Conservation (phyloP, 2,329 filamentous ascomycete species). For the Penicillium frequentans region DNA sequence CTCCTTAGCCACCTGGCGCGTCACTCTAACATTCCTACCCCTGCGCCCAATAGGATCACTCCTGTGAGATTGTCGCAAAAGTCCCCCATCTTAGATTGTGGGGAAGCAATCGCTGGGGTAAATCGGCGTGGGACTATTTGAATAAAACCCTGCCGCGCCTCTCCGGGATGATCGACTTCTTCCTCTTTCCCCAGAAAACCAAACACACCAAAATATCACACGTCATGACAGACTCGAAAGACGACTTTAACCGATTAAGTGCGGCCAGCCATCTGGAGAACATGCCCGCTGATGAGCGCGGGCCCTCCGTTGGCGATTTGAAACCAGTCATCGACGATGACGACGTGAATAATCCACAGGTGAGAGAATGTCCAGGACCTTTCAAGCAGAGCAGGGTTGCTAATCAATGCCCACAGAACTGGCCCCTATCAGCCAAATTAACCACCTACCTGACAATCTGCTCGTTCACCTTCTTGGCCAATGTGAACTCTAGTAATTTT, state of each 20-base stretch:
- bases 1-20: neutral
- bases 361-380: neutral
- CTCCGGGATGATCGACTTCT: neutral
- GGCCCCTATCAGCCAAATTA: conserved; percentile 18
- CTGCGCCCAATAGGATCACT: neutral
- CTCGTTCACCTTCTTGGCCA: conserved; percentile 42
- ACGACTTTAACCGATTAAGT: neutral
- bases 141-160: too few species aligned
- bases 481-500: conserved; percentile 41
- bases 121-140: neutral
- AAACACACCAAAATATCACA: neutral
- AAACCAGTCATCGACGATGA: neutral
- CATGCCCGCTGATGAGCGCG: conserved; percentile 2
- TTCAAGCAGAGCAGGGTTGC: neutral
- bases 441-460: conserved; percentile 38
- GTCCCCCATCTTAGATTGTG: conserved; percentile 3
- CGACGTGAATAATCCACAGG: conserved; percentile 22
- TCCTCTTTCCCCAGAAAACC: neutral
- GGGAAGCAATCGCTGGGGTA: conserved; percentile 3
- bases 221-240: conserved; percentile 7
- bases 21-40: neutral
- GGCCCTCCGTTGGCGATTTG: neutral
- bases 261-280: conserved; percentile 8
- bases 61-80: neutral
- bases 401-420: conserved; percentile 17